Conservation (phyloP, 345 rosid genomes). For the Aquilaria malaccensis region DNA sequence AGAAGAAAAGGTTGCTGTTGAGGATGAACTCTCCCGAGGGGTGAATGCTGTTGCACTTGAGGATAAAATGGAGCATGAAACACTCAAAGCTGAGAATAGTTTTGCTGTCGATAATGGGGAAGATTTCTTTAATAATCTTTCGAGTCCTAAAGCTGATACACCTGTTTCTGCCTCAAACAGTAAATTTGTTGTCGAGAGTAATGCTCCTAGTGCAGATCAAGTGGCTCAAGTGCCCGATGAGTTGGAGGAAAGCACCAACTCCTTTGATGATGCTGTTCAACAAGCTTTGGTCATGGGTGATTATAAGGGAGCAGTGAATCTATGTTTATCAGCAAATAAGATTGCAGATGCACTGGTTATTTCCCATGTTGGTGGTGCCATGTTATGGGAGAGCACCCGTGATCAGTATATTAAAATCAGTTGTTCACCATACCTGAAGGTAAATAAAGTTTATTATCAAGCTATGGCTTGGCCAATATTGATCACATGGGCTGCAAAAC, state of each 20-base stretch:
- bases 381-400: slow-evolving; percentile 88
- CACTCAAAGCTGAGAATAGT: slow-evolving; percentile 30
- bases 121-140: slow-evolving; percentile 93
- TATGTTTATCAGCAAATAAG: slow-evolving; percentile 75
- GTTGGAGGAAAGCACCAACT: slow-evolving; percentile 57
- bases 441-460: slow-evolving; percentile 10
- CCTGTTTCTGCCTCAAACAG: slow-evolving; percentile 45
- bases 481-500: no score
- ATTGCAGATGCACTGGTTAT: slow-evolving; percentile 95
- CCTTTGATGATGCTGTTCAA: slow-evolving; percentile 82
- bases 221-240: slow-evolving; percentile 37
- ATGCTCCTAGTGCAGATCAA: slow-evolving; percentile 29
- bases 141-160: slow-evolving; percentile 80
- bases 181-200: slow-evolving; percentile 34
- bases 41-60: slow-evolving; percentile 45
- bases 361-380: slow-evolving; percentile 90
- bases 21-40: slow-evolving; percentile 44
- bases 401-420: slow-evolving; percentile 72
- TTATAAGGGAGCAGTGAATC: slow-evolving; percentile 87
- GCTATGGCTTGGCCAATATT: no score
- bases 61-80: slow-evolving; percentile 36
- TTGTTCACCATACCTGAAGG: slow-evolving; percentile 84
- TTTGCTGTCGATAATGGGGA: slow-evolving; percentile 80
- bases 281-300: slow-evolving; percentile 92
- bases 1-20: slow-evolving; percentile 39